A percentile compares a stretch with the other conserved stretches of the same genome.
These are phyloP conservation scores for Solanum arcanum DNA, from an alignment of 257 asterid genomes.

Conservation along the genomic window DNA sequence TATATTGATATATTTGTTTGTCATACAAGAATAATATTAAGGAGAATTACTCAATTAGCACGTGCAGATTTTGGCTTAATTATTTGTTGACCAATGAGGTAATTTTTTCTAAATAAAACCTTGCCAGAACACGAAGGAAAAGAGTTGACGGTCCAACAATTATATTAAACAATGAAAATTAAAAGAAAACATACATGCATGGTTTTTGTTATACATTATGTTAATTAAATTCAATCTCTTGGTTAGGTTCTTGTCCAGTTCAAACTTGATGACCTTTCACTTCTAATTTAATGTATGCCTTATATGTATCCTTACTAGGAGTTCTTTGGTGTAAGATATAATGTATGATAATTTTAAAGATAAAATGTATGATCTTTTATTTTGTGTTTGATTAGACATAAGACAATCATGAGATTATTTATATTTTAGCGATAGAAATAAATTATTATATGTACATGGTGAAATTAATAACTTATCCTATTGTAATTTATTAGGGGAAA, in stretches of 20 bases:
- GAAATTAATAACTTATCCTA: not conserved
- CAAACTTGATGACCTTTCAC: not conserved
- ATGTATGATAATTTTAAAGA: no score
- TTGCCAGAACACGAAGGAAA: not conserved
- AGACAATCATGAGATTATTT: not conserved
- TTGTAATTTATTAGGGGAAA: no score
- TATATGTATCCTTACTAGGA: not conserved
- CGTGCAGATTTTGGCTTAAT: not conserved
- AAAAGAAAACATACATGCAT: not conserved
- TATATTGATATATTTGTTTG: not conserved
- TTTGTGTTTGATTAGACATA: not conserved
- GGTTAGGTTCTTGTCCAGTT: not conserved
- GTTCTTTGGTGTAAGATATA: no score
- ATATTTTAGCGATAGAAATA: not conserved
- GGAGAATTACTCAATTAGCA: not conserved
- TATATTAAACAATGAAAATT: not conserved
- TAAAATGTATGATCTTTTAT: no score
- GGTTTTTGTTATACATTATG: not conserved
- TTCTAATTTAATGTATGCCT: not conserved
- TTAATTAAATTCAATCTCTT: constrained; percentile 2
- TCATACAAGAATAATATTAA: not conserved
- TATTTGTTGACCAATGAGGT: not conserved
- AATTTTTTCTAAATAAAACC: not conserved
- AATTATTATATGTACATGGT: not conserved
- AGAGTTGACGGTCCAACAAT: not conserved